Evolutionary conservation across 306 rosid species (phyloP).

Genomic region (Prunus salicina): DNA sequence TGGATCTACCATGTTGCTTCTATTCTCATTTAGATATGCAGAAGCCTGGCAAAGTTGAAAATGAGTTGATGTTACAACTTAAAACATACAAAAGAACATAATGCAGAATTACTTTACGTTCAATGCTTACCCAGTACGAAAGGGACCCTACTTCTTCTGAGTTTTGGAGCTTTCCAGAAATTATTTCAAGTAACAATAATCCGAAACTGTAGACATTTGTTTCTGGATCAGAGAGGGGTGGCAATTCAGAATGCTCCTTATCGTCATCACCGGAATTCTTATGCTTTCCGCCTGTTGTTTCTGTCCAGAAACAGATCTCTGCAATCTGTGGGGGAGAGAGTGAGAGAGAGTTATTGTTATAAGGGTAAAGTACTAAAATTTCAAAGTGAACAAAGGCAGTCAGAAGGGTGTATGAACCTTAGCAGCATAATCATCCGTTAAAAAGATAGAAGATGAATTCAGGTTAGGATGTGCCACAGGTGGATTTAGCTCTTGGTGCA

Average conservation of each 20-base stretch:
- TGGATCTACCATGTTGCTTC: constrained; percentile 69
- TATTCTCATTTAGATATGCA: constrained; percentile 61
- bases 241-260: constrained; percentile 47
- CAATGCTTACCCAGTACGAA: constrained; percentile 55
- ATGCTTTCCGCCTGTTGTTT: neutral
- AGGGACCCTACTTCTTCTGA: constrained; percentile 57
- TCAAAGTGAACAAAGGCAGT: constrained; percentile 7
- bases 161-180: constrained; percentile 65
- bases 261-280: constrained; percentile 24
- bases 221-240: constrained; percentile 44
- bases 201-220: constrained; percentile 67
- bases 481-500: constrained; percentile 91
- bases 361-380: neutral
- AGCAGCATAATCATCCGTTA: constrained; percentile 91
- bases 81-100: neutral
- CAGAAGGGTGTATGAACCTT: constrained; percentile 39
- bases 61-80: neutral
- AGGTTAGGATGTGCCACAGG: constrained; percentile 58
- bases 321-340: constrained; percentile 39
- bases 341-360: neutral
- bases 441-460: constrained; percentile 38
- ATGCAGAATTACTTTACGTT: neutral
- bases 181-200: constrained; percentile 60
- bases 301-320: constrained; percentile 41
- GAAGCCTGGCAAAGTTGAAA: constrained; percentile 47